Evolutionary conservation across 2,329 filamentous ascomycete genomes (phyloP).

Genomic region (Ophiosphaerella korrae): DNA sequence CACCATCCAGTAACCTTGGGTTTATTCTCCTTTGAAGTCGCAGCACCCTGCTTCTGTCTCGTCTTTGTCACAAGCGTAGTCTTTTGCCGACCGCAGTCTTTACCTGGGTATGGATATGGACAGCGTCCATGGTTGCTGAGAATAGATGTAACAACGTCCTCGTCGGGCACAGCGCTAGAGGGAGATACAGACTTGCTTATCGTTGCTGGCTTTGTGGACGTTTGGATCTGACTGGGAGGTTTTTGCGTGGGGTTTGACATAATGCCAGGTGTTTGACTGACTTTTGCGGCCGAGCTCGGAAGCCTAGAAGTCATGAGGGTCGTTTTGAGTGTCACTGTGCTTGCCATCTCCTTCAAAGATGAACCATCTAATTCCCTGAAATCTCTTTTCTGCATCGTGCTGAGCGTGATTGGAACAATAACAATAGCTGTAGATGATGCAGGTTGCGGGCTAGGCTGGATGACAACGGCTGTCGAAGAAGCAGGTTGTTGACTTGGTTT

Average conservation of each 20-base stretch:
- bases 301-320: neutral
- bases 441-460: neutral
- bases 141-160: constrained; percentile 9
- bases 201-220: neutral
- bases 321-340: neutral
- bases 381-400: neutral
- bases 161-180: neutral
- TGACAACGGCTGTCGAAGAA: neutral
- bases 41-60: neutral
- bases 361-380: neutral
- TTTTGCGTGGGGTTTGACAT: neutral
- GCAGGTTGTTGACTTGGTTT: no score
- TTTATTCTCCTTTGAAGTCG: neutral
- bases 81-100: constrained; percentile 21
- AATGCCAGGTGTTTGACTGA: neutral
- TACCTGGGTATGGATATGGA: constrained; percentile 36
- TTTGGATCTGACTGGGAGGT: neutral
- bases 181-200: neutral
- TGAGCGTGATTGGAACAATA: constrained; percentile 1
- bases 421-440: constrained; percentile 3
- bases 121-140: constrained; percentile 22
- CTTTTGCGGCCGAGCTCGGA: neutral
- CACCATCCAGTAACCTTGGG: constrained; percentile 15
- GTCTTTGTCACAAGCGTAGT: constrained; percentile 21
- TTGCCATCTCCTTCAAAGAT: neutral